Percentiles rank a stretch among this genome's conserved stretches.
phyloP scores from a whole-genome alignment of 176 grass and related monocot species.

The Triticum monococcum region DNA sequence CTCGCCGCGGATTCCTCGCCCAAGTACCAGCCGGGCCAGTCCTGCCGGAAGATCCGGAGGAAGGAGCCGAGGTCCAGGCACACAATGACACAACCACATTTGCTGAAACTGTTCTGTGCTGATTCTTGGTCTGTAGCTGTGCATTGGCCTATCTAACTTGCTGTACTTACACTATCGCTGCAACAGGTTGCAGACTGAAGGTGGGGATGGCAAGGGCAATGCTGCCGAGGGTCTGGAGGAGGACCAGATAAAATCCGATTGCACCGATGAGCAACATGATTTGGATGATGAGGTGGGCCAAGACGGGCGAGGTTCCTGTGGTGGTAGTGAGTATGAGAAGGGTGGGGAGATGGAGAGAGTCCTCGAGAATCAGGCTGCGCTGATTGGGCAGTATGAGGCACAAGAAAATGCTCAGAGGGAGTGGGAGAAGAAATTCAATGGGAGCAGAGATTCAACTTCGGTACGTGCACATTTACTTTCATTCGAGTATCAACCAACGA shows the following conservation, averaged over 20 bases:
- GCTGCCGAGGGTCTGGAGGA: slow-evolving; percentile 21
- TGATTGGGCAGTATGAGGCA: slow-evolving; percentile 74
- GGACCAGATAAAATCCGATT: slow-evolving; percentile 31
- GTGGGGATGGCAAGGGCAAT: slow-evolving; percentile 20
- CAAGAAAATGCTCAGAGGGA: slow-evolving; percentile 95
- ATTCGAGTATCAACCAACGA: background rate
- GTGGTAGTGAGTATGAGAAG: slow-evolving; percentile 24
- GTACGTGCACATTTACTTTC: slow-evolving; percentile 31
- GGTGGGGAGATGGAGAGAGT: slow-evolving; percentile 83
- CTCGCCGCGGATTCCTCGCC: slow-evolving; percentile 60
- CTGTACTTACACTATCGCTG: background rate
- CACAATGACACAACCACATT: background rate
- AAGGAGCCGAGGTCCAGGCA: slow-evolving; percentile 65
- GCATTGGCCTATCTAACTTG: background rate
- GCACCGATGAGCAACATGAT: slow-evolving; percentile 41
- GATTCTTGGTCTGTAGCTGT: background rate
- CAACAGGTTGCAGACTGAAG: slow-evolving; percentile 44
- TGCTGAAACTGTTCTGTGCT: background rate
- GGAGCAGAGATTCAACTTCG: slow-evolving; percentile 13
- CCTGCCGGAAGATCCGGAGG: slow-evolving; percentile 81
- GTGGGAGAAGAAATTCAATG: slow-evolving; percentile 86
- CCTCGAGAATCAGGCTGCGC: slow-evolving; percentile 77
- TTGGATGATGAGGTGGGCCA: slow-evolving; percentile 50
- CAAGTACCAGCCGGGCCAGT: slow-evolving; percentile 81
- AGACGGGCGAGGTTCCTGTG: slow-evolving; percentile 34